phyloP scores from a whole-genome alignment of 345 rosid genomes.

The Firmiana major region DNA sequence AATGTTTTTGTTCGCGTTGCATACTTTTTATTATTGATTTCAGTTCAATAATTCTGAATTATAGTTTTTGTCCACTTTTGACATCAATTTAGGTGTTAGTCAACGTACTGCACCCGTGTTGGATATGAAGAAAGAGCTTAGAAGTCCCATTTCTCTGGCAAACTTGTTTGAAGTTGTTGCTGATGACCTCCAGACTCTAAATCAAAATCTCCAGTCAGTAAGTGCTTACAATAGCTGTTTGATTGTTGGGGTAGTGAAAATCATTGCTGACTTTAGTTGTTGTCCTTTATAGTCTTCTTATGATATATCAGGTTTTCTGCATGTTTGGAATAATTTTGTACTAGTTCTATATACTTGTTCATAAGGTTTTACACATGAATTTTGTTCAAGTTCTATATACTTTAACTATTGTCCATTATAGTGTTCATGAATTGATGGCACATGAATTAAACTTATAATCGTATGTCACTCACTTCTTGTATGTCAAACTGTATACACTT shows the following conservation, averaged over 20 bases:
- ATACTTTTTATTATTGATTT: not conserved
- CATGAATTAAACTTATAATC: not conserved
- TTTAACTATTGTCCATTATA: too few species aligned
- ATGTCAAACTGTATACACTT: not conserved
- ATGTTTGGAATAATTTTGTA: not conserved
- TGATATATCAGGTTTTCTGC: not conserved
- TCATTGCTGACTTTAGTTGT: not conserved
- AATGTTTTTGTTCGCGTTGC: not conserved
- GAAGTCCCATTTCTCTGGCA: constrained; percentile 46
- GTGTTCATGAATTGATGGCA: not conserved
- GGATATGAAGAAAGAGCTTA: constrained; percentile 51
- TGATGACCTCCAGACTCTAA: constrained; percentile 72
- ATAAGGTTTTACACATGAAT: too few species aligned
- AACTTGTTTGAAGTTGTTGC: constrained; percentile 76
- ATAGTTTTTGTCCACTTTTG: constrained; percentile 16
- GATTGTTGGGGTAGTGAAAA: not conserved
- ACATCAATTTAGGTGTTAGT: constrained; percentile 38
- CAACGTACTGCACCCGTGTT: constrained; percentile 44
- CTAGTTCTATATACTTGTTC: too few species aligned
- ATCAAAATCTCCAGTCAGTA: constrained; percentile 85
- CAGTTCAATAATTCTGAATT: not conserved
- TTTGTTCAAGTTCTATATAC: not conserved
- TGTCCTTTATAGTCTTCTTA: too few species aligned
- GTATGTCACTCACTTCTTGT: not conserved
- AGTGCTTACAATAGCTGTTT: constrained; percentile 27